A percentile compares a stretch with the other conserved stretches of the same genome.
Conservation (phyloP, 768 basidiomycete genomes). For the Serendipita sp. region DNA sequence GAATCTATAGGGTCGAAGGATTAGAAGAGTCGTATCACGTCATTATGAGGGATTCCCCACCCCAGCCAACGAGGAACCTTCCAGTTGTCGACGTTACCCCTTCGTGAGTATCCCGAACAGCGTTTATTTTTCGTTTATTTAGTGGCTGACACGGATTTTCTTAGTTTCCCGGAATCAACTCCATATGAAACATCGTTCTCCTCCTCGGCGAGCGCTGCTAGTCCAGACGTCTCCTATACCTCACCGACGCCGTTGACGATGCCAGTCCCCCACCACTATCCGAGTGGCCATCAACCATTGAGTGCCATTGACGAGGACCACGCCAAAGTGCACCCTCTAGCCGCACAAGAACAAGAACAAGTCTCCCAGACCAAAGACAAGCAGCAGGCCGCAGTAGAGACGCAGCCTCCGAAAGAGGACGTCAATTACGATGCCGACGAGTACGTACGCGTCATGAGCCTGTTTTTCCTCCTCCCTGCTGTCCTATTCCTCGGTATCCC, state of each 20-base stretch:
- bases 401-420: not conserved
- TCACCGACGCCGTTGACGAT: not conserved
- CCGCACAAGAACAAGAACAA: not conserved
- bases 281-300: not conserved
- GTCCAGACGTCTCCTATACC: not conserved
- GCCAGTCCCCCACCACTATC: not conserved
- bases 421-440: constrained; percentile 3
- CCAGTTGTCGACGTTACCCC: not conserved
- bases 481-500: constrained; percentile 6
- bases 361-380: not conserved
- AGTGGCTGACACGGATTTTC: not conserved
- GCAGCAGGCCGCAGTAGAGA: not conserved
- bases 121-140: too few species aligned
- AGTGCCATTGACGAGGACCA: not conserved
- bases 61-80: not conserved
- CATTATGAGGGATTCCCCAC: not conserved
- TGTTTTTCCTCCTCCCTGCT: constrained; percentile 6
- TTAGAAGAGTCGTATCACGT: constrained; percentile 3
- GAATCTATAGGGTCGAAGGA: not conserved
- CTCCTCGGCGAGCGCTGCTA: not conserved
- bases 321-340: not conserved
- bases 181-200: not conserved
- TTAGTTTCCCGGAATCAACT: not conserved
- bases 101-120: not conserved
- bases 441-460: constrained; percentile 6